Conservation (phyloP, 352 stramenopile species). For the Phytophthora capsici region DNA sequence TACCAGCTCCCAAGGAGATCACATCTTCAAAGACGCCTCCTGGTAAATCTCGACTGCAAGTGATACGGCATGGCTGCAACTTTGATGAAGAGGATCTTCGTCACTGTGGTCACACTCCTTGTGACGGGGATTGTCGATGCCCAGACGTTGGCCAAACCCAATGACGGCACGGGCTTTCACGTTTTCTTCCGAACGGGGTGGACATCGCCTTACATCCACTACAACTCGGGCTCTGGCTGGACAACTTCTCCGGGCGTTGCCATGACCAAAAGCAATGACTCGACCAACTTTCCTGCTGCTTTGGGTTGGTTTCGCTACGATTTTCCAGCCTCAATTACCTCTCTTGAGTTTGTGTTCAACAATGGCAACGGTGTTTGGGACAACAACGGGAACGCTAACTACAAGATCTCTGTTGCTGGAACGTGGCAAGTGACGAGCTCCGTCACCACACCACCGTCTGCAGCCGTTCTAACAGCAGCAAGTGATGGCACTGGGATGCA, state of each 20-base stretch:
- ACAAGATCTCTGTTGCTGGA: slow-evolving; percentile 31
- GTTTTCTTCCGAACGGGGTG: slow-evolving; percentile 59
- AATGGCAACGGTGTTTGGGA: slow-evolving; percentile 34
- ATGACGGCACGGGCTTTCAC: slow-evolving; percentile 49
- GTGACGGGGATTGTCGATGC: slow-evolving; percentile 19
- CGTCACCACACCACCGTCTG: slow-evolving; percentile 20
- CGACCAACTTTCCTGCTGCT: slow-evolving; percentile 27
- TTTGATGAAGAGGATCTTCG: slow-evolving; percentile 2
- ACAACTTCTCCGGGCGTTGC: slow-evolving; percentile 39
- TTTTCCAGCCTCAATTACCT: slow-evolving; percentile 17
- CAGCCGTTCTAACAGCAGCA: slow-evolving; percentile 27
- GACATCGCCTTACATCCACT: slow-evolving; percentile 56
- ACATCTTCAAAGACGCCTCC: not conserved
- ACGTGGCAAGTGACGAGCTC: slow-evolving; percentile 37
- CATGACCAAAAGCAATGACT: slow-evolving; percentile 33
- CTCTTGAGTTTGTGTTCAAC: slow-evolving; percentile 39
- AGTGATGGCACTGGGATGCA: slow-evolving; percentile 46
- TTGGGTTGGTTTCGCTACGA: slow-evolving; percentile 39
- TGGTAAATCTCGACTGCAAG: not conserved
- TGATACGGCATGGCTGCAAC: slow-evolving; percentile 7
- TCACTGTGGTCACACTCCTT: slow-evolving; percentile 16
- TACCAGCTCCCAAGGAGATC: slow-evolving; percentile 8
- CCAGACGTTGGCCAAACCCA: slow-evolving; percentile 44
- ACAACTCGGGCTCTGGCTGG: slow-evolving; percentile 46
- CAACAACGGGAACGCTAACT: slow-evolving; percentile 36